A percentile compares a stretch with the other conserved stretches of the same genome.
phyloP scores from a whole-genome alignment of 306 rosid species.

The Casuarina equisetifolia region DNA sequence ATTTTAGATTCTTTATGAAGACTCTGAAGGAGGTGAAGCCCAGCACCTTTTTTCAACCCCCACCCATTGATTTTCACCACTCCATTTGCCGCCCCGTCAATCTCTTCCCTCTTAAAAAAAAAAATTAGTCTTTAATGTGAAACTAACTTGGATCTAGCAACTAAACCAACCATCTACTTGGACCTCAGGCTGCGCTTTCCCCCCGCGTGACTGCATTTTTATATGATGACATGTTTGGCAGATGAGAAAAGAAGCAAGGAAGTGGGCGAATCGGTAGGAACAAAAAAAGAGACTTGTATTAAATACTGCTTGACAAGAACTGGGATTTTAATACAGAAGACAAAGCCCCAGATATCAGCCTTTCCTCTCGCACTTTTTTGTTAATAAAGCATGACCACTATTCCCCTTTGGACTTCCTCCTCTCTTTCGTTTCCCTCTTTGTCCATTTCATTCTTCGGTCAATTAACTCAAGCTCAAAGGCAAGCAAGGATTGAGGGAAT shows the following conservation, averaged over 20 bases:
- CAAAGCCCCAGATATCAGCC: neutral
- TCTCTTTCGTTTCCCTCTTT: neutral
- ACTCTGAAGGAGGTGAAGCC: neutral
- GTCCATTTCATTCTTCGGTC: constrained; percentile 4
- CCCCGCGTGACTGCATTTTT: neutral
- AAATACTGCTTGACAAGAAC: too few species aligned
- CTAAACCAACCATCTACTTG: neutral
- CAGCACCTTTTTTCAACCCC: neutral
- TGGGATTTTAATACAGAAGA: neutral
- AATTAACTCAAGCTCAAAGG: constrained; percentile 11
- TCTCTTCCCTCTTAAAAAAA: neutral
- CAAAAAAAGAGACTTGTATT: neutral
- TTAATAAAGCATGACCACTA: neutral
- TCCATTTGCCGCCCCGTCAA: neutral
- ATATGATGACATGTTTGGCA: neutral
- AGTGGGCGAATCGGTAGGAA: neutral
- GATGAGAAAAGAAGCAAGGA: neutral
- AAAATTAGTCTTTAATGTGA: neutral
- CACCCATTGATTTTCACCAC: neutral
- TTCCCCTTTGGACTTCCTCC: neutral
- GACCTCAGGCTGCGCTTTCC: neutral
- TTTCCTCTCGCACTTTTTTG: neutral
- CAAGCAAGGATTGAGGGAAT: neutral
- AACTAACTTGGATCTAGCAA: neutral
- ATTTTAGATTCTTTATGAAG: constrained; percentile 1